Evolutionary conservation across 1,284 basidiomycete genomes (phyloP), one percentile per base, ranked within the genome.

Genomic region (Albatrellus sp.): DNA sequence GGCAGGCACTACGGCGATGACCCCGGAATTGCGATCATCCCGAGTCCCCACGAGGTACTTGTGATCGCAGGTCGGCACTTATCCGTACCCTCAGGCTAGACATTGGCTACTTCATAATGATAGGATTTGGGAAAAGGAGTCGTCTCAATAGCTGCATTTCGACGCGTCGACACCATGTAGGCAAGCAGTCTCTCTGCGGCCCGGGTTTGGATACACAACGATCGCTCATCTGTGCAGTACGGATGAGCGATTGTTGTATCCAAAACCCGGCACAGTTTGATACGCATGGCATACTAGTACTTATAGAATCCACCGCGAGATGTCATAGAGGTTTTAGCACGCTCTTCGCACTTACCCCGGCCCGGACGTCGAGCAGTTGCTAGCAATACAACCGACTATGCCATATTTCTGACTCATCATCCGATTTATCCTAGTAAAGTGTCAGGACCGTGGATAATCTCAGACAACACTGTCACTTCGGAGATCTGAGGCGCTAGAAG

Each of bases 361-460:
- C 29, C 70, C 86, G 46, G 70, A 85, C 53, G 69, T 85, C 13
- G 54, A 72, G 19, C 52, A 73, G 38, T 78, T 85, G 42, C 59
- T 85, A 30, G 72, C 55, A 75, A 82, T 83, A 47, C 51, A 45
- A 32, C 45, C 48, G 37, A 16, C 29, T 37, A 40, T 37, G n/a
- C n/a, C n/a, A n/a, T n/a, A n/a, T n/a, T n/a, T n/a, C 34, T 31
- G 39, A 35, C 20, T 24, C 24, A 40, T 12, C 32, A 43, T 13
- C 17, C n/a, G n/a, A n/a, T n/a, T 14, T 55, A 90, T 87, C 74
- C 40, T 70, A 84, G n/a, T 88, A 90, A 59, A 88, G 88, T 36
- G 73, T 89, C 33, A 75, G 88, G 43, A 89, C 86, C 0, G 70
- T 77, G 7, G 88, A 91, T 54, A 90, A 86, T 62, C 69, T 91